phyloP scores from a whole-genome alignment of 495 filamentous ascomycete genomes.

The Hyaloscypha variabilis region DNA sequence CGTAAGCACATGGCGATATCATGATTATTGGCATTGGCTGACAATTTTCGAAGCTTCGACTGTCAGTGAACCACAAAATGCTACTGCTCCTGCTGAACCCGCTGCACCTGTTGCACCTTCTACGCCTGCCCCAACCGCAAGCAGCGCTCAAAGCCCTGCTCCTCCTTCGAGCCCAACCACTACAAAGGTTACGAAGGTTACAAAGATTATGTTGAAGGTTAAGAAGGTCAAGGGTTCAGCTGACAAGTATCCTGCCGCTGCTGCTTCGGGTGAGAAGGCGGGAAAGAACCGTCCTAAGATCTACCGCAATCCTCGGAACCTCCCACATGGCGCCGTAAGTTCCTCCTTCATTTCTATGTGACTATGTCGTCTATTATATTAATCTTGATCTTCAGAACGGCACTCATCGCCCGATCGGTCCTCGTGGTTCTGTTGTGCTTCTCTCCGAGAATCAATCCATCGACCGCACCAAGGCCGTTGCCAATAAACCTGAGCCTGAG shows the following conservation, averaged over 20 bases:
- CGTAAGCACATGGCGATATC: too few species aligned
- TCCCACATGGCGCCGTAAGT: neutral
- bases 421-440: neutral
- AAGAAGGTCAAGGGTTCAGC: neutral
- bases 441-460: neutral
- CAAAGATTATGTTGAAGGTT: too few species aligned
- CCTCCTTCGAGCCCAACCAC: too few species aligned
- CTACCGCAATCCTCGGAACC: neutral
- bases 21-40: too few species aligned
- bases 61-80: too few species aligned
- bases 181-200: too few species aligned
- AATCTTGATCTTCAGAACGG: neutral
- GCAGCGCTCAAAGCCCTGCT: too few species aligned
- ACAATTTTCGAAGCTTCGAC: too few species aligned
- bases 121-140: too few species aligned
- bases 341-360: neutral
- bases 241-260: neutral
- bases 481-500: neutral
- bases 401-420: neutral
- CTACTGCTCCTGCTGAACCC: too few species aligned
- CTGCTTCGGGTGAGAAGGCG: neutral
- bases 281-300: neutral
- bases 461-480: neutral
- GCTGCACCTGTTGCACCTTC: too few species aligned
- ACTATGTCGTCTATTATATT: neutral